Base-by-base conservation (phyloP, 768 basidiomycete genomes). In the Pulveroboletus sp. region DNA sequence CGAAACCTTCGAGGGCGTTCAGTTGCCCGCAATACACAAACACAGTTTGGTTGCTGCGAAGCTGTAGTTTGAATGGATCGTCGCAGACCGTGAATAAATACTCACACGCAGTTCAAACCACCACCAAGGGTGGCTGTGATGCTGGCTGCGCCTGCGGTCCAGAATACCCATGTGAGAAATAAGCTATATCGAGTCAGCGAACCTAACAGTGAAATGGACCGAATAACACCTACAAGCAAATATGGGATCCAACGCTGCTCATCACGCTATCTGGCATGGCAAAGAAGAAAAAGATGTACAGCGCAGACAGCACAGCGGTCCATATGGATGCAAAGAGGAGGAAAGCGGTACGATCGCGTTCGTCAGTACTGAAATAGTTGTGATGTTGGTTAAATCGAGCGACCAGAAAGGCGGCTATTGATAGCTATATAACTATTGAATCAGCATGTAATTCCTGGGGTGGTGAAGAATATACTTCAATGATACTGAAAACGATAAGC, bases 1-100 rank as follows among this genome's bases (percentile, higher is more conserved):
- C 80, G 58, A 90, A 89, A 17, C 71, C 88, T 60, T 83, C 78
- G 2, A 86, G 67, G 5, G 89, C 86, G 46, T 89, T 89, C 29
- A 90, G 70, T 59, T 91, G 89, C 24, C 78, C 79, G 60, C 89
- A 92, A 53, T 89, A 89, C 12, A 73, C 68, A 54, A 80, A 78
- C 12, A 63, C 55, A 12, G 64, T 65, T 56, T 80, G 70, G 14
- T 71, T 76, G 42, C 71, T 71, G 42, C 12, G 13, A 43, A 38
- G 17, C 11, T 52, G 20, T 41, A 29, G 44, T 44, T 38, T 34
- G 11, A 46, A 34, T 31, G 17, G 16, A 29, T 32, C 34, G 6
- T 30, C n/a, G n/a, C n/a, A 22, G 8, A 14, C 23, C 10, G 27
- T 14, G 16, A 30, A 36, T 29, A n/a, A 27, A 39, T 31, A 59